Evolutionary conservation across 2,329 filamentous ascomycete genomes (phyloP), one percentile per base, ranked within the genome.

Genomic region (Verticillium klebahnii): DNA sequence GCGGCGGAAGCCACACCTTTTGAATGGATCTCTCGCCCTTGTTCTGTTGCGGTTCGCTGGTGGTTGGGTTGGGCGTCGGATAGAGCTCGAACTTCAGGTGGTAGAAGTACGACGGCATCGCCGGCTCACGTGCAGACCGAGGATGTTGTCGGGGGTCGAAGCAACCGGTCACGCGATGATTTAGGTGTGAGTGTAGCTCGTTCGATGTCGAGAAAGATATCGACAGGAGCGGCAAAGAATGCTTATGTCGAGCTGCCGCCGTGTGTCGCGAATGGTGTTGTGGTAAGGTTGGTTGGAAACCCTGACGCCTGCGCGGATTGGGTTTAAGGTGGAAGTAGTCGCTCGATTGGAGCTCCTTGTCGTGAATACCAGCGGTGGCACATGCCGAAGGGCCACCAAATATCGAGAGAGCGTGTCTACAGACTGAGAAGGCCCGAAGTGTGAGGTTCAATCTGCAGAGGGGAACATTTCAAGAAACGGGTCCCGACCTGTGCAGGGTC

Each of bases 71-170:
- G 56, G 78, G 72, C 64, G 75, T 80, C 54, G 79, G 74, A 71
- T 89, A 89, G 52, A 89, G 78, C 75, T 89, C 87, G 68, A 89
- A 82, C 67, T 84, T 87, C n/a, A 89, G 70, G 67, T 89, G 86
- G 68, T 89, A 89, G 66, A 84, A 85, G 71, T 87, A 88, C 34
- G 81, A 81, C 77, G 82, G 82, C 85, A 87, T 59, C 32, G 45
- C 45, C 45, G 19, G 45, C 45, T 25, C 9, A 19, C 37, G 37
- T 5, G 19, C 19, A 52, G 45, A 5, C 23, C 11, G 45, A 29
- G 5, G 9, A 14, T 36, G 34, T 5, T 36, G 34, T 36, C 34
- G 34, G 45, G 6, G 19, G n/a, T 23, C 45, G n/a, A 8, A 52
- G 19, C 9, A 36, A 8, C 34, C 9, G 34, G 34, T 14, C 14